phyloP scores from a whole-genome alignment of 768 basidiomycete genomes.

The Calvatia gigantea region DNA sequence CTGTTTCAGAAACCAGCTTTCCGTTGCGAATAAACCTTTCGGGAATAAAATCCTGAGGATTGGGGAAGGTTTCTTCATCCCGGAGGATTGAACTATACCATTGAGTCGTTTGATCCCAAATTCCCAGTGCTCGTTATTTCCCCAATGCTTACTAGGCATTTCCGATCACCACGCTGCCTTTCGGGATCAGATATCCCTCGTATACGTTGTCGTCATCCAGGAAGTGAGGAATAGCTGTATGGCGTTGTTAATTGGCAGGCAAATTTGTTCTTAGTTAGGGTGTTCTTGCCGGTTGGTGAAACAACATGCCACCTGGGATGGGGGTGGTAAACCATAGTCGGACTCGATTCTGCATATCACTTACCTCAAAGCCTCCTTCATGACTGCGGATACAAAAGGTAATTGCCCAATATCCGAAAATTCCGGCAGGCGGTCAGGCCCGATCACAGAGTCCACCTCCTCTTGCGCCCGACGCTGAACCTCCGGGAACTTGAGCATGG shows the following conservation, averaged over 20 bases:
- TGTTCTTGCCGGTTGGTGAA: conserved; percentile 9
- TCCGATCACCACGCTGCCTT: conserved; percentile 22
- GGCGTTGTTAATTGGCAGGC: not conserved
- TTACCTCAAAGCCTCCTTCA: conserved; percentile 46
- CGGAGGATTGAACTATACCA: not conserved
- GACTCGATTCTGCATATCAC: not conserved
- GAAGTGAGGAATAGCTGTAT: conserved; percentile 16
- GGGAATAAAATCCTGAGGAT: not conserved
- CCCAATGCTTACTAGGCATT: conserved; percentile 17
- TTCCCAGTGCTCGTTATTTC: not conserved
- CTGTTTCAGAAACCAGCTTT: not conserved
- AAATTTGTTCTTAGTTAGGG: not conserved
- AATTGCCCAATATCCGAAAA: conserved; percentile 38
- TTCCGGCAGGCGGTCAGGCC: conserved; percentile 31
- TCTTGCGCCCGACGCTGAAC: conserved; percentile 48
- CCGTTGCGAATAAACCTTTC: conserved; percentile 6
- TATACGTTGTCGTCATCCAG: conserved; percentile 27
- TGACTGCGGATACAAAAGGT: conserved; percentile 45
- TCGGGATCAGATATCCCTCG: conserved; percentile 32
- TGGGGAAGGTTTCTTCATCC: conserved; percentile 1
- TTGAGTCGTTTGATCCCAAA: not conserved
- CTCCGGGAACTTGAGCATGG: conserved; percentile 38
- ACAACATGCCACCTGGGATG: conserved; percentile 14
- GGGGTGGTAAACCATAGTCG: too few species aligned
- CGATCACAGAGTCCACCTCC: conserved; percentile 44